Evolutionary conservation across 2,329 filamentous ascomycete genomes (phyloP), one percentile per base, ranked within the genome.

Genomic region (Calonectria pseudoreteaudii): DNA sequence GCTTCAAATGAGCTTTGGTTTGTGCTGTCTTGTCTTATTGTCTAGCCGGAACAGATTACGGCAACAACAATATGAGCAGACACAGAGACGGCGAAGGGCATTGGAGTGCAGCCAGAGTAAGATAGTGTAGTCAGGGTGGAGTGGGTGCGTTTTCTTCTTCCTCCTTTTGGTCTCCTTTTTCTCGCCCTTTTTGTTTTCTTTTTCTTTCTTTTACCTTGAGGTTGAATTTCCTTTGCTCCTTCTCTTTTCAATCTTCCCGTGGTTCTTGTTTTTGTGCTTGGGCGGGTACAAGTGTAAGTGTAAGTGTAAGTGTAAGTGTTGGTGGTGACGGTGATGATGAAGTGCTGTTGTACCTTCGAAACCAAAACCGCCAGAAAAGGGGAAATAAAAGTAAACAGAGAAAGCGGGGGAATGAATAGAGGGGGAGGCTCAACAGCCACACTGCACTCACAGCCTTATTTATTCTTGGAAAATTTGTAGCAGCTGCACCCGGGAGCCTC

Each of bases 11-110:
- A 30, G 18, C 20, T 20, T 60, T 41, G 64, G 53, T n/a, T 30
- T 7, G 30, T 34, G 44, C 18, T 74, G 62, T 53, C 47, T 34
- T 41, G 47, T 68, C 58, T 52, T 72, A 64, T 20, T 65, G 23
- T 67, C 73, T 75, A 80, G 64, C 76, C 78, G 47, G 74, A 67
- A 60, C 80, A 68, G 69, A 76, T 71, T n/a, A 79, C 68, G 74
- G 78, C 70, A 71, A 75, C 67, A 38, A 75, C 71, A 71, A 72
- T 73, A 69, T 73, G 23, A 49, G 60, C 44, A 70, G 56, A 52
- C 66, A 73, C 53, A 41, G 50, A 7, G 65, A 64, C 60, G 53
- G 70, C 65, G 65, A 64, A 9, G 71, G 70, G 69, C 78, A 79
- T 79, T 73, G 68, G 52, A 38, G 58, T 77, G 18, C 26, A 18